phyloP scores from a whole-genome alignment of 2,329 filamentous ascomycete genomes.

The Stagonosporopsis tanaceti region DNA sequence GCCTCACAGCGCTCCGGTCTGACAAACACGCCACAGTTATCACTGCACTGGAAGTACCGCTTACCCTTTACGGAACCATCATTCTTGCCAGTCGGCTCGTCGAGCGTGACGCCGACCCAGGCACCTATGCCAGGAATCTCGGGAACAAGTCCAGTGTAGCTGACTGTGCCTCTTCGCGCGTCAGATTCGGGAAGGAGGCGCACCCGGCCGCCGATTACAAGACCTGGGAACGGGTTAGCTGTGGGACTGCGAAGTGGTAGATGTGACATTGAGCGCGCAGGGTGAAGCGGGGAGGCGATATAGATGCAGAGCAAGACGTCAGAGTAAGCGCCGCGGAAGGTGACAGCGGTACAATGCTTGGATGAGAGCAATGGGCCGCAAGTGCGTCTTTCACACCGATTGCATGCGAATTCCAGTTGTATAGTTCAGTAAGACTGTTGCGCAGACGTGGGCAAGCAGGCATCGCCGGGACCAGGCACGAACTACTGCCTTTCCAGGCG shows the following conservation, averaged over 20 bases:
- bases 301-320: background rate
- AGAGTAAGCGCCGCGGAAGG: background rate
- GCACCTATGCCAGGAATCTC: conserved; percentile 71
- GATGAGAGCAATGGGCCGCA: conserved; percentile 1
- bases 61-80: conserved; percentile 74
- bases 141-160: conserved; percentile 76
- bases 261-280: conserved; percentile 1
- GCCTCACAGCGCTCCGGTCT: conserved; percentile 79
- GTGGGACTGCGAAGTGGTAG: background rate
- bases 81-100: conserved; percentile 84
- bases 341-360: conserved; percentile 1
- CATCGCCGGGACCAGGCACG: background rate
- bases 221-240: conserved; percentile 32
- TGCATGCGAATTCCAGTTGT: conserved; percentile 20
- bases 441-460: conserved; percentile 28
- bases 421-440: conserved; percentile 25
- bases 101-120: conserved; percentile 78
- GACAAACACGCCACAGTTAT: conserved; percentile 81
- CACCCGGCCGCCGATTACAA: conserved; percentile 39
- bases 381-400: conserved; percentile 29
- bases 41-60: conserved; percentile 73
- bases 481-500: background rate
- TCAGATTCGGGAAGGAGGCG: conserved; percentile 68
- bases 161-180: conserved; percentile 71
- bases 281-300: background rate